Base-by-base conservation (phyloP, 768 basidiomycete species). In the Suillus subalutaceus region DNA sequence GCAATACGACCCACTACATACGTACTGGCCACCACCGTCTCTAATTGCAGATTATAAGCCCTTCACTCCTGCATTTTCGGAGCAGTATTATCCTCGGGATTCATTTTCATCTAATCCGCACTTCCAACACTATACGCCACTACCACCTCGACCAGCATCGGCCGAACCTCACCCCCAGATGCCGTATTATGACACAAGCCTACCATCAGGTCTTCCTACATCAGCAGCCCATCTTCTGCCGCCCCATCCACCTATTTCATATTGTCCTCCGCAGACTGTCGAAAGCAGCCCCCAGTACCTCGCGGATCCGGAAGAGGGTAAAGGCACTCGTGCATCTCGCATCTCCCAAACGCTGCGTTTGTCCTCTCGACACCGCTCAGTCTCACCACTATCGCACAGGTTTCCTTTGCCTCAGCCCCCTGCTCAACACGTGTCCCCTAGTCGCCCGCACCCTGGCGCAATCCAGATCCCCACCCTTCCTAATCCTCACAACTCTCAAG, bases 371-470 rank as follows among this genome's bases (percentile, higher is more conserved):
- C 77, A 85, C 66, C 85, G 85, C 32, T 88, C 89, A 0, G 85
- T 86, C 30, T 92, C 91, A 32, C 91, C 84, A 7, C 82, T 77
- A 58, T 84, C 88, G 13, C 88, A 87, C 69, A 80, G 85, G 32
- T 85, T 84, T 71, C 83, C 84, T 43, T 52, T 83, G 46, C 78
- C 82, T 38, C 70, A 64, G 16, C 56, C 72, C 59, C 67, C 60
- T 65, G 59, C 52, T 50, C 68, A 50, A 3, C 67, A 63, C 6
- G 63, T 59, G 52, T 35, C 66, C 40, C 67, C 63, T 9, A 50
- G 55, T 44, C 72, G 65, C 20, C 16, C 52, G 53, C 70, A 60
- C 32, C 76, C 72, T 57, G 57, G 64, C n/a, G 66, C 74, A 41
- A 76, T 76, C 41, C 63, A 63, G 41, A 69, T 76, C 30, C 66